A percentile compares a stretch with the other conserved stretches of the same genome.
These are phyloP conservation scores for Globisporangium rhizosaccharum DNA, from an alignment of 352 stramenopile species.

Conservation along the genomic window DNA sequence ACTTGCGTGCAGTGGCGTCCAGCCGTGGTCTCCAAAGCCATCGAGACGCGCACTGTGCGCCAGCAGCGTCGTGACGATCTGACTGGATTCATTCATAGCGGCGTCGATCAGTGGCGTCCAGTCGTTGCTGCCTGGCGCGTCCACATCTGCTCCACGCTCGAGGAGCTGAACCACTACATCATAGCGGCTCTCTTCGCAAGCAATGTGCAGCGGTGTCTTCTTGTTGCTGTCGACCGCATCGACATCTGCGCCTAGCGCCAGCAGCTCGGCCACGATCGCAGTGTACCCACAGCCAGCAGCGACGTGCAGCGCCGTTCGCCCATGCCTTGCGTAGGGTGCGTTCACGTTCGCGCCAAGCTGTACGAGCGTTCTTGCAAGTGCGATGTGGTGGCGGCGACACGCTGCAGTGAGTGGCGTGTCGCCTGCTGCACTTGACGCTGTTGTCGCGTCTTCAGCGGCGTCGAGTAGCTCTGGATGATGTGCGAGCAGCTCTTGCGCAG, in stretches of 20 bases:
- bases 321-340: neutral
- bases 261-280: neutral
- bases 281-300: neutral
- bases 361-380: neutral
- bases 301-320: neutral
- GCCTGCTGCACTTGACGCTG: neutral
- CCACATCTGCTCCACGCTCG: neutral
- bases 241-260: neutral
- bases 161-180: neutral
- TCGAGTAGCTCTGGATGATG: too few relatives aligned
- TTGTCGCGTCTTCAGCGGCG: too few relatives aligned
- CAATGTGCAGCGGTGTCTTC: neutral
- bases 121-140: neutral
- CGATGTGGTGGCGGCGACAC: neutral
- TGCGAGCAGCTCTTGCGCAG: too few relatives aligned
- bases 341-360: neutral
- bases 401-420: neutral
- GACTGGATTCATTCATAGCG: too few relatives aligned
- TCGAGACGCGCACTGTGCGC: neutral
- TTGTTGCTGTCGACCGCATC: neutral
- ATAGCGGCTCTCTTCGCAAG: neutral
- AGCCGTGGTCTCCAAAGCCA: neutral
- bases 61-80: neutral
- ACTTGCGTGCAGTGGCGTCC: too few relatives aligned
- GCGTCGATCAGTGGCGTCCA: neutral